phyloP scores from a whole-genome alignment of 2,329 filamentous ascomycete genomes.

The Hortaea werneckii region DNA sequence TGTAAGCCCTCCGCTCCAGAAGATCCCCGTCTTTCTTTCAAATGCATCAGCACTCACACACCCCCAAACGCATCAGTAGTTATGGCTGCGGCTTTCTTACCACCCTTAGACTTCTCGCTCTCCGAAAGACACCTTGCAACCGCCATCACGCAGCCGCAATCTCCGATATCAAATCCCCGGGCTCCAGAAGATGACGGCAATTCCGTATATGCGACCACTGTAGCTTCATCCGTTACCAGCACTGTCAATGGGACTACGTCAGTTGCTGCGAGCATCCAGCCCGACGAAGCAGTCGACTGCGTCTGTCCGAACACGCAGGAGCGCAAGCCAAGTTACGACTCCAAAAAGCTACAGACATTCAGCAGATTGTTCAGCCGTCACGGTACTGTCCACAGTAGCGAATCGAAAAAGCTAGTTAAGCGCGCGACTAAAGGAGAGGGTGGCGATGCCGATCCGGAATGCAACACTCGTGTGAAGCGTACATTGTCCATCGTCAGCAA shows the following conservation, averaged over 20 bases:
- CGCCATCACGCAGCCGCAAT: too few species aligned
- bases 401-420: conserved; percentile 3
- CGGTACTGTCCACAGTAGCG: not conserved
- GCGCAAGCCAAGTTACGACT: not conserved
- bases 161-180: too few species aligned
- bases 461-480: not conserved
- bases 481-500: not conserved
- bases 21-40: too few species aligned
- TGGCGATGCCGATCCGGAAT: not conserved
- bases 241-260: not conserved
- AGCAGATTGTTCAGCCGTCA: not conserved
- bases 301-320: not conserved
- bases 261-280: not conserved
- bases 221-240: not conserved
- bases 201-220: not conserved
- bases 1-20: too few species aligned
- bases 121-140: too few species aligned
- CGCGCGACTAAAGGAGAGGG: not conserved
- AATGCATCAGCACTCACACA: too few species aligned
- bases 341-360: not conserved
- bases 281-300: not conserved
- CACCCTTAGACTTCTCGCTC: too few species aligned
- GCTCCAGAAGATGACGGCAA: not conserved
- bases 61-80: too few species aligned
- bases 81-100: too few species aligned